A percentile compares a stretch with the other conserved stretches of the same genome.
phyloP scores from a whole-genome alignment of 768 basidiomycete species.

The Antrodiella citrinella region DNA sequence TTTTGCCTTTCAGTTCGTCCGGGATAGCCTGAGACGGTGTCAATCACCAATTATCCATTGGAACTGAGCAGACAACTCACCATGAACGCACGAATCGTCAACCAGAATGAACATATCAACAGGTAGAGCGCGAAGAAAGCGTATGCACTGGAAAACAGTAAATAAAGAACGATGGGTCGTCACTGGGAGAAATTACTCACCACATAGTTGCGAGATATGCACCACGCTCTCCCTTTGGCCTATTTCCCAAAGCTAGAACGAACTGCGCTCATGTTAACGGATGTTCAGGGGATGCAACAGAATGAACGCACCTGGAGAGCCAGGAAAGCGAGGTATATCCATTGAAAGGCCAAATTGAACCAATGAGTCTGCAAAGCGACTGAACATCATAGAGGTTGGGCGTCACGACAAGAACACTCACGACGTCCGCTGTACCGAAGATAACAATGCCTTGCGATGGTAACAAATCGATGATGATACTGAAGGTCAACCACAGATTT shows the following conservation, averaged over 20 bases:
- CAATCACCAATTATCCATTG: neutral
- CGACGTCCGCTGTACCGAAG: constrained; percentile 66
- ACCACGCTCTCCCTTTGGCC: constrained; percentile 81
- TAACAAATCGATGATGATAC: constrained; percentile 86
- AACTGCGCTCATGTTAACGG: constrained; percentile 32
- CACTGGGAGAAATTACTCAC: constrained; percentile 27
- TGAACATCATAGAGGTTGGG: constrained; percentile 1
- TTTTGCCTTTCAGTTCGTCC: constrained; percentile 37
- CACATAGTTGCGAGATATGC: constrained; percentile 68
- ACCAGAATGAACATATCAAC: constrained; percentile 77
- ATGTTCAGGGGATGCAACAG: neutral
- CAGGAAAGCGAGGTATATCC: constrained; percentile 82
- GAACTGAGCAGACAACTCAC: too few species aligned
- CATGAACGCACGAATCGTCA: constrained; percentile 73
- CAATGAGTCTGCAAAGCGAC: constrained; percentile 67
- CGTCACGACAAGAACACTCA: constrained; percentile 30
- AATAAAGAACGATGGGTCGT: neutral
- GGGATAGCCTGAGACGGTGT: constrained; percentile 59
- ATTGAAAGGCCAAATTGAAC: constrained; percentile 76
- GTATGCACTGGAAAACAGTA: constrained; percentile 52
- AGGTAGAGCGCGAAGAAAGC: constrained; percentile 80
- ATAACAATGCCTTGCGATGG: constrained; percentile 43
- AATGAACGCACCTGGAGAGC: constrained; percentile 53
- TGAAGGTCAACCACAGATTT: constrained; percentile 93
- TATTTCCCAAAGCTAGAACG: constrained; percentile 66